Conservation (phyloP, 2,329 filamentous ascomycete species). For the Trichoderma breve region DNA sequence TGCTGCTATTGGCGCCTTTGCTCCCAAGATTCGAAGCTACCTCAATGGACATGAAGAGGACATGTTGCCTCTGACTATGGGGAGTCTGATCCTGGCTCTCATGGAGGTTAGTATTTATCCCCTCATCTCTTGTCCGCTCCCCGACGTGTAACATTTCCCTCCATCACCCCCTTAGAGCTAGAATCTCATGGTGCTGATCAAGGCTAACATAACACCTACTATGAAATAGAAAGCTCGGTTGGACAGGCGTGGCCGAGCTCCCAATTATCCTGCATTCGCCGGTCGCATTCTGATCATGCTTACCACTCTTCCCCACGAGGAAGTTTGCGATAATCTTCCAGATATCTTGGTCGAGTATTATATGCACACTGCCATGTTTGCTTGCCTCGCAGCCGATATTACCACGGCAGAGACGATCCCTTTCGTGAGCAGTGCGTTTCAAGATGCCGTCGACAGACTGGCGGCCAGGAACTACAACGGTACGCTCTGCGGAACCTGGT, state of each 20-base stretch:
- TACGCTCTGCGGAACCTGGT: constrained; percentile 41
- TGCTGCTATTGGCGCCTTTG: constrained; percentile 37
- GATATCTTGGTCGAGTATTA: constrained; percentile 50
- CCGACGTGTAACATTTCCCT: not conserved
- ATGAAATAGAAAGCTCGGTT: constrained; percentile 38
- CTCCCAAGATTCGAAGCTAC: constrained; percentile 35
- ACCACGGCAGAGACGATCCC: constrained; percentile 30
- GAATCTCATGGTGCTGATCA: not conserved
- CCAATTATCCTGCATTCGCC: constrained; percentile 45
- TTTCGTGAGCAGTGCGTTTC: constrained; percentile 33
- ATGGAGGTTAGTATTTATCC: constrained; percentile 39
- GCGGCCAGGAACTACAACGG: constrained; percentile 37
- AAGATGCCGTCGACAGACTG: constrained; percentile 28
- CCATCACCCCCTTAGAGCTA: not conserved
- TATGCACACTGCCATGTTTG: constrained; percentile 45
- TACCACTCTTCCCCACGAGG: constrained; percentile 33
- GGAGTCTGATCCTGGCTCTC: constrained; percentile 46
- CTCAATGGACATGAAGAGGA: constrained; percentile 35
- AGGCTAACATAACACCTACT: not conserved
- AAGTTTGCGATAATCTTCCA: constrained; percentile 38
- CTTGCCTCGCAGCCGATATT: constrained; percentile 45
- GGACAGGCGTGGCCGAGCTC: constrained; percentile 45
- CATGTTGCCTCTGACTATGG: constrained; percentile 42
- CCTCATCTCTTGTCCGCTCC: not conserved
- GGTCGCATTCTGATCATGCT: constrained; percentile 41